Evolutionary conservation across 2,329 filamentous ascomycete genomes (phyloP), one percentile per base, ranked within the genome.

Genomic region (Rhexocercosporidium sp.): DNA sequence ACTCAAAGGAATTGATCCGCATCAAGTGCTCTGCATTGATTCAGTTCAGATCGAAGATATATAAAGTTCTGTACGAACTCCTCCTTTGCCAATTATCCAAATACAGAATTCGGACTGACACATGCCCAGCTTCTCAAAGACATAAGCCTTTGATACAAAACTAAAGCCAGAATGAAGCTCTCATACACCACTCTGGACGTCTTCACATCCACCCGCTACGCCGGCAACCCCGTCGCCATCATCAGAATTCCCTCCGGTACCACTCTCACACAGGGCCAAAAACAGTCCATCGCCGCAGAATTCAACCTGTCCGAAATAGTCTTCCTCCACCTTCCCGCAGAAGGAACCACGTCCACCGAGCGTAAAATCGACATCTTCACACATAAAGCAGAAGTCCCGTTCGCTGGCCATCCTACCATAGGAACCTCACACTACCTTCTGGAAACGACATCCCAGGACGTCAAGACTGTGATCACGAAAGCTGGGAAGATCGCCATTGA

Each of bases 241-340:
- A 83, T 90, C 68, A 79, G 82, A 57, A 79, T 90, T 67, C 66
- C 62, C 6, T 84, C 85, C 2, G 67, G 78, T 16, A 16, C 11
- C 22, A 70, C 73, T 27, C 77, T 88, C 22, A 81, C 81, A 1
- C 83, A 86, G 72, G 74, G 78, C 1, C 81, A 84, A 74, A 90
- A 90, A 74, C 86, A 88, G 74, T 74, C 78, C 69, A 84, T 90
- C 66, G 86, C 88, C 51, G 80, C 81, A 65, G 88, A 90, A 77
- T 90, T 90, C 79, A 88, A 88, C 77, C 84, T 88, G 71, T 88
- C 85, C 57, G 87, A 90, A 77, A 90, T 87, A 0, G 85, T 88
- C 60, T 90, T 90, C 73, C 77, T 90, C 39, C 85, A 90, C 77
- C 56, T 62, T 29, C 61, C 61, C 3, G 11, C 37, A 0, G 29